Base-by-base conservation (phyloP, 2,329 filamentous ascomycete genomes). In the Penicillium sp. region DNA sequence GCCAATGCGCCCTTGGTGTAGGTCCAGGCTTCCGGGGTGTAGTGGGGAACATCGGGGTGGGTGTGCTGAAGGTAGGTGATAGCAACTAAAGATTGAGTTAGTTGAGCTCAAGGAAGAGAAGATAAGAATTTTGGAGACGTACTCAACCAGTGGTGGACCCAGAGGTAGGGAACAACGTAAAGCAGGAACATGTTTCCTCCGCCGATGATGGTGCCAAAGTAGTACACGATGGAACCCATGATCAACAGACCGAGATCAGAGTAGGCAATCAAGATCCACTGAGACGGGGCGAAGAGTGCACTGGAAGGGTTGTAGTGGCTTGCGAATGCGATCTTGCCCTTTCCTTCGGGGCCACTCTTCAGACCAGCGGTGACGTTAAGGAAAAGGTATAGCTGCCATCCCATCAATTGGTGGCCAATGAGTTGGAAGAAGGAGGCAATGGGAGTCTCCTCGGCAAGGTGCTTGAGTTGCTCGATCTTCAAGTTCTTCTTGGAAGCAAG, bases 31-130 rank as follows among this genome's bases (percentile, higher is more conserved):
- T 81, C 77, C 42, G 79, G 79, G 24, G 82, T 79, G 68, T 85
- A 87, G 71, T 87, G 82, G 16, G 81, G 81, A 46, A 86, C 76
- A 3, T 73, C 67, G 2, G 70, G 75, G 67, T 89, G 84, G 52
- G 85, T 88, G 79, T 90, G 87, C 73, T 90, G 87, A 18, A 90
- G 85, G 73, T 88, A 90, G 45, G 87, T 90, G 68, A 90, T 90
- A 59, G 86, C 86, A 18, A 90, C 86, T 85, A 32, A 55, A 27
- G 40, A 24, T 46, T 16, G 2, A 2, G 1, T 49, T 53, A 58
- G 50, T 44, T 34, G 24, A 29, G 24, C 47, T 40, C 45, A 5
- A 16, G 3, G 3, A 11, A 27, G 24, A 34, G 47, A 7, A 29
- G 18, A 10, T 27, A 2, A 9, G 11, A 27, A n/a, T n/a, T 14